A percentile compares a stretch with the other conserved stretches of the same genome.
Conservation (phyloP, 768 basidiomycete genomes). For the Boletus edulis region DNA sequence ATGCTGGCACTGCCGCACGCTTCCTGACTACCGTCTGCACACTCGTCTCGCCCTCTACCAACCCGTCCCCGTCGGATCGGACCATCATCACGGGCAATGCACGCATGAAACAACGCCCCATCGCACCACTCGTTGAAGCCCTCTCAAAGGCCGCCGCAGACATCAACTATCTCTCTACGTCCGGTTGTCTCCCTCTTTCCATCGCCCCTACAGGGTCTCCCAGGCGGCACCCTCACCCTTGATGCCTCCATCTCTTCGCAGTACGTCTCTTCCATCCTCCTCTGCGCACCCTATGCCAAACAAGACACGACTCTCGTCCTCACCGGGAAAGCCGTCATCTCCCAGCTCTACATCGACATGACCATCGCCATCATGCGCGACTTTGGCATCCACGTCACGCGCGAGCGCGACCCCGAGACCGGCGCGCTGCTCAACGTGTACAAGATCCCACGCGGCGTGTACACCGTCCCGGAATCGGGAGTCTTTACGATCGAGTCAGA, state of each 20-base stretch:
- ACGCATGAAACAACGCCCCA: slow-evolving; percentile 98
- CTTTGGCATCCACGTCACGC: slow-evolving; percentile 78
- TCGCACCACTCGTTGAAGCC: slow-evolving; percentile 92
- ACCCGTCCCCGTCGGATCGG: slow-evolving; percentile 37
- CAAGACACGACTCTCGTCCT: slow-evolving; percentile 86
- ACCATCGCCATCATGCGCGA: slow-evolving; percentile 96
- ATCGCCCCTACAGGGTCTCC: slow-evolving; percentile 84
- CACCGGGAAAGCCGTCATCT: slow-evolving; percentile 93
- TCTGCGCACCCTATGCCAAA: slow-evolving; percentile 91
- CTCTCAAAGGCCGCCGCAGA: slow-evolving; percentile 75
- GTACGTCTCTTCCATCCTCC: slow-evolving; percentile 96
- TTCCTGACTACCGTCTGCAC: slow-evolving; percentile 97
- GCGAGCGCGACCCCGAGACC: slow-evolving; percentile 56
- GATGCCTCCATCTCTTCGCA: slow-evolving; percentile 96
- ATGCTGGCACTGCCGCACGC: slow-evolving; percentile 96
- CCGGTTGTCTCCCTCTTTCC: slow-evolving; percentile 85
- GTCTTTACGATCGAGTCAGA: slow-evolving; percentile 92
- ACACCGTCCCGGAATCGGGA: slow-evolving; percentile 61
- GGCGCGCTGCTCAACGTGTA: slow-evolving; percentile 77
- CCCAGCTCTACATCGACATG: slow-evolving; percentile 99
- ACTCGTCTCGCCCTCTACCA: slow-evolving; percentile 55
- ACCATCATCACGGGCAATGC: slow-evolving; percentile 97
- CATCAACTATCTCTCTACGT: slow-evolving; percentile 74
- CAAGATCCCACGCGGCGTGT: slow-evolving; percentile 77
- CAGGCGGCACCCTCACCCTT: slow-evolving; percentile 79